These are phyloP conservation scores for Clarireedia hainanense DNA, from an alignment of 2,329 filamentous ascomycete genomes.

Conservation along the genomic window DNA sequence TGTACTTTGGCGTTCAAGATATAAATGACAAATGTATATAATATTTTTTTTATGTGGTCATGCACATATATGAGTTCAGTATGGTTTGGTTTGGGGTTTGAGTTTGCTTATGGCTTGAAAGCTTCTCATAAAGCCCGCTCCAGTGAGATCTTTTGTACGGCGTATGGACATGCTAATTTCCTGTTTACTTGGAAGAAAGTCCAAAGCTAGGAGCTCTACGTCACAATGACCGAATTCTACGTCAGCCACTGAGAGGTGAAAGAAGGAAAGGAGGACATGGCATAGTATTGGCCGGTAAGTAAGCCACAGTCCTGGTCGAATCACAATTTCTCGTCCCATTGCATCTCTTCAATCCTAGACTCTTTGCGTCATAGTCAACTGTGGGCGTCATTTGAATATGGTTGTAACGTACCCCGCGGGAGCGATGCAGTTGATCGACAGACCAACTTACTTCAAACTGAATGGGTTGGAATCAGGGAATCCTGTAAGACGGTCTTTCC, in stretches of 20 bases:
- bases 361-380: no score
- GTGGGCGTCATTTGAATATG: no score
- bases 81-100: background rate
- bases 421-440: no score
- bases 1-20: no score
- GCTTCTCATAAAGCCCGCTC: background rate
- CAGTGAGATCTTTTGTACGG: constrained; percentile 9
- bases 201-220: constrained; percentile 3
- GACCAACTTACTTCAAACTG: no score
- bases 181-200: constrained; percentile 7
- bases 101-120: background rate
- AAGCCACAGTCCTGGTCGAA: no score
- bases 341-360: no score
- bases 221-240: constrained; percentile 6
- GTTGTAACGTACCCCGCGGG: no score
- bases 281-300: no score
- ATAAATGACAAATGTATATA: no score
- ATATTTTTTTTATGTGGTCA: background rate
- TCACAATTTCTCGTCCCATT: no score
- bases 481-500: background rate
- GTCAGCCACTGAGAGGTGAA: constrained; percentile 2
- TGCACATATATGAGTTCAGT: background rate
- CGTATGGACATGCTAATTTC: constrained; percentile 4
- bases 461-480: background rate
- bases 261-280: no score